Conservation (phyloP, 129 eudicot genomes). For the Mikania micrantha region DNA sequence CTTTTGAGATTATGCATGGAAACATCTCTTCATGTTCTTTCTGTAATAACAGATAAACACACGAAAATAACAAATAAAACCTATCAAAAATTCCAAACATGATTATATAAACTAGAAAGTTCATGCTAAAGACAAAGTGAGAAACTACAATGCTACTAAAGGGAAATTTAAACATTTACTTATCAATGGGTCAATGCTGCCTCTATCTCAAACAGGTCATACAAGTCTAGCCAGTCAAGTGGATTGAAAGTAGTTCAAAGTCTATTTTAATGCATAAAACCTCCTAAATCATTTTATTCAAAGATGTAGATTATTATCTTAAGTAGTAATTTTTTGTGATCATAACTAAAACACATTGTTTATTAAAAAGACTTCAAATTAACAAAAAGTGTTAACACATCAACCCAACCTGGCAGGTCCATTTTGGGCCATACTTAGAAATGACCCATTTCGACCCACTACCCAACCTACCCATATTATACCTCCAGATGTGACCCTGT, state of each 20-base stretch:
- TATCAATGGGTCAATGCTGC: not conserved
- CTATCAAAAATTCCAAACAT: not conserved
- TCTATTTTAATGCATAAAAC: not conserved
- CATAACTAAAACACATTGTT: not conserved
- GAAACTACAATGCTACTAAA: not conserved
- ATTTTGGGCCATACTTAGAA: not conserved
- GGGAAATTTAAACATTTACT: not conserved
- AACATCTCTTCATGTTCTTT: constrained; percentile 84
- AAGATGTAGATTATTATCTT: not conserved
- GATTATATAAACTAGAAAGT: constrained; percentile 6
- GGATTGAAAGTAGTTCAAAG: not conserved
- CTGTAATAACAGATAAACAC: constrained; percentile 29
- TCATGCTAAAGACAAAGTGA: not conserved
- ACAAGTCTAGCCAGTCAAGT: not conserved
- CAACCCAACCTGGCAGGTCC: not conserved
- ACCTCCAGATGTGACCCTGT: not conserved
- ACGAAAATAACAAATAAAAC: constrained; percentile 5
- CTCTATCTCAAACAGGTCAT: not conserved
- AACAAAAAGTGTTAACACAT: too few species aligned
- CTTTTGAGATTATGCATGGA: constrained; percentile 73
- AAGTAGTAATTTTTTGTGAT: not conserved
- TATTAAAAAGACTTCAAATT: not conserved
- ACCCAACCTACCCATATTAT: not conserved
- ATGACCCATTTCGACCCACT: not conserved
- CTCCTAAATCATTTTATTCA: not conserved